Conservation (phyloP, 75 land plant species). For the Pseudotsuga menziesii region DNA sequence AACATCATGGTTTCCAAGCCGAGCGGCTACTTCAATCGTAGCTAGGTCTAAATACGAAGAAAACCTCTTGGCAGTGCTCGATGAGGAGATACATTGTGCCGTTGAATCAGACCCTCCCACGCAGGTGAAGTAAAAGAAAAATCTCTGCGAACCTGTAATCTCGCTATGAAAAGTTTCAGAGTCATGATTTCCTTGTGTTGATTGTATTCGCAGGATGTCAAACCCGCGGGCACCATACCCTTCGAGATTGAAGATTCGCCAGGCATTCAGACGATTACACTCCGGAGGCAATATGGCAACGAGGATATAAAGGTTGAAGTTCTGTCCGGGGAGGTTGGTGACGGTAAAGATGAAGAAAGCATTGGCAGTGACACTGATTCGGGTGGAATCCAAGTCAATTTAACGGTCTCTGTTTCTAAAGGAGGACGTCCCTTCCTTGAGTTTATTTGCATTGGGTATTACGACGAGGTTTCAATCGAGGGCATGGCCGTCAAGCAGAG, state of each 20-base stretch:
- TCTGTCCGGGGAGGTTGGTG: slow-evolving; percentile 37
- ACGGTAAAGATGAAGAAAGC: slow-evolving; percentile 27
- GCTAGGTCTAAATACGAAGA: slow-evolving; percentile 21
- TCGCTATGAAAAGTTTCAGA: too few relatives aligned
- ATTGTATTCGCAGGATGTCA: slow-evolving; percentile 17
- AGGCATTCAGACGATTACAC: slow-evolving; percentile 32
- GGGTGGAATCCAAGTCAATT: slow-evolving; percentile 10
- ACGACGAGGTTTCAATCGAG: slow-evolving; percentile 57
- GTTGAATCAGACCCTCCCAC: slow-evolving; percentile 6
- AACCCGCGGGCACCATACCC: slow-evolving; percentile 36
- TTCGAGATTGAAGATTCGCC: slow-evolving; percentile 59
- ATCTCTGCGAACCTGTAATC: not conserved
- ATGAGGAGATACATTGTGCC: slow-evolving; percentile 36
- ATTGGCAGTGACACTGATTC: slow-evolving; percentile 10
- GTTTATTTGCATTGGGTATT: slow-evolving; percentile 45
- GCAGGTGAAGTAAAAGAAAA: not conserved
- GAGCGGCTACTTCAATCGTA: too few relatives aligned
- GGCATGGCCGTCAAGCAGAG: slow-evolving; percentile 33
- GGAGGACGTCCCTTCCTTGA: slow-evolving; percentile 42
- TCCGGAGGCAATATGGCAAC: slow-evolving; percentile 46
- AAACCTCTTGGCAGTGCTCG: slow-evolving; percentile 22
- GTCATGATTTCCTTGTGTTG: not conserved
- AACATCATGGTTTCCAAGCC: too few relatives aligned
- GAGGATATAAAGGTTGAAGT: slow-evolving; percentile 60
- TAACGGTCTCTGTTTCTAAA: slow-evolving; percentile 55